Evolutionary conservation across 768 basidiomycete species (phyloP).

Genomic region (Ramaria rubella): DNA sequence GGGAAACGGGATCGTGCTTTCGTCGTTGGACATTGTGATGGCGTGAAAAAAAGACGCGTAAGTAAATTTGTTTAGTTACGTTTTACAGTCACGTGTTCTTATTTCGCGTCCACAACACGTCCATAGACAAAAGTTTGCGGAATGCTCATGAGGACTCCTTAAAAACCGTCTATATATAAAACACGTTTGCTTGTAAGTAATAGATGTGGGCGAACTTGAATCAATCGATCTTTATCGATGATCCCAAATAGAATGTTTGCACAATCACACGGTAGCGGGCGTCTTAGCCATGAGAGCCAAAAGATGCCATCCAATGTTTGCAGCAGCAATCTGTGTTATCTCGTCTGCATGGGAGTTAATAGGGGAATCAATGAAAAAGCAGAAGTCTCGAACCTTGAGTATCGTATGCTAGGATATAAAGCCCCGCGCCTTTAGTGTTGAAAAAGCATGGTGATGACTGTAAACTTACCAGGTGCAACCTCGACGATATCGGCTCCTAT

Average conservation of each 20-base stretch:
- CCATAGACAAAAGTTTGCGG: not conserved
- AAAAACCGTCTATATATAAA: too few species aligned
- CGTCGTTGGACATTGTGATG: not conserved
- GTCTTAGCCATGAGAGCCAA: conserved; percentile 28
- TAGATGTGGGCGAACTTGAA: not conserved
- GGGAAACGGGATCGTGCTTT: not conserved
- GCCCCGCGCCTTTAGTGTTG: not conserved
- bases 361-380: not conserved
- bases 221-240: not conserved
- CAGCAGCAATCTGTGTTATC: conserved; percentile 26
- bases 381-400: not conserved
- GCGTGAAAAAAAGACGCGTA: not conserved
- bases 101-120: not conserved
- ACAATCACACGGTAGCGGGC: conserved; percentile 12
- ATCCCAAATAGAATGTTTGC: not conserved
- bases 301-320: conserved; percentile 28
- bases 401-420: not conserved
- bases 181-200: too few species aligned
- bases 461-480: conserved; percentile 23
- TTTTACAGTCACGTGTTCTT: not conserved
- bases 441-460: not conserved
- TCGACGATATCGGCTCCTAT: conserved; percentile 31
- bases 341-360: conserved; percentile 19
- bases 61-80: not conserved
- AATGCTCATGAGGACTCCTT: not conserved